These are phyloP conservation scores for Fusarium concolor DNA, from an alignment of 2,329 filamentous ascomycete genomes.

Conservation along the genomic window DNA sequence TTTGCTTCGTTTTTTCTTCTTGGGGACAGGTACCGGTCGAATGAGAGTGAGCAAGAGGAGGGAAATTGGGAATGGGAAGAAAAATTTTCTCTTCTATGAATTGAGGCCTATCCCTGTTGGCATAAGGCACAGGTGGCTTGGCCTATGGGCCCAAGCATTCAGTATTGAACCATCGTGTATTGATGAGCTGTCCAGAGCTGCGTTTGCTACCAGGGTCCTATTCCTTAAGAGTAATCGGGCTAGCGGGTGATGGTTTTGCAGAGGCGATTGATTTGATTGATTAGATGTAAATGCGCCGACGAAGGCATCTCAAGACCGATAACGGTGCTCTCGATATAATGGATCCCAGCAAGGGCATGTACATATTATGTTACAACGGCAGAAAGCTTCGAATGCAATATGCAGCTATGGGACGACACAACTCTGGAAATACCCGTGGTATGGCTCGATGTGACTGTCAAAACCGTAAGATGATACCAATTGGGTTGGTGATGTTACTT, in stretches of 20 bases:
- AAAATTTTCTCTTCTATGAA: conserved; percentile 26
- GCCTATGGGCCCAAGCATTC: neutral
- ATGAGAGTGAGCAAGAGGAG: conserved; percentile 11
- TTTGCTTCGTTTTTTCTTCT: conserved; percentile 18
- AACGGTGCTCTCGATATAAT: conserved; percentile 14
- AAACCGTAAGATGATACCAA: conserved; percentile 19
- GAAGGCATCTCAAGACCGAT: conserved; percentile 19
- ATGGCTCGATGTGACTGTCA: conserved; percentile 32
- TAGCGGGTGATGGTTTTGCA: conserved; percentile 12
- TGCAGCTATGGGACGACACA: conserved; percentile 42
- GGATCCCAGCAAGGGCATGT: conserved; percentile 14
- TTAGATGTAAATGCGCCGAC: conserved; percentile 11
- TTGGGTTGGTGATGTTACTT: neutral
- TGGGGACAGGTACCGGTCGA: conserved; percentile 34
- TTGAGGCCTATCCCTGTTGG: conserved; percentile 3
- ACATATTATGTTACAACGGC: conserved; percentile 20
- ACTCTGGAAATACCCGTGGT: conserved; percentile 27
- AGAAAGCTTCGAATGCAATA: conserved; percentile 31
- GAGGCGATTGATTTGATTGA: conserved; percentile 1
- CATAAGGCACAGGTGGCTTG: neutral
- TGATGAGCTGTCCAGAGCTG: conserved; percentile 15
- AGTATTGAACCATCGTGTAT: neutral
- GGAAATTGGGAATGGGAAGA: conserved; percentile 5
- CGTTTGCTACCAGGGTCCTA: neutral
- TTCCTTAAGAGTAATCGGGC: neutral